Percentiles rank a stretch among this genome's conserved stretches.
phyloP scores from a whole-genome alignment of 164 flowering plant species.

The Annona squamosa region DNA sequence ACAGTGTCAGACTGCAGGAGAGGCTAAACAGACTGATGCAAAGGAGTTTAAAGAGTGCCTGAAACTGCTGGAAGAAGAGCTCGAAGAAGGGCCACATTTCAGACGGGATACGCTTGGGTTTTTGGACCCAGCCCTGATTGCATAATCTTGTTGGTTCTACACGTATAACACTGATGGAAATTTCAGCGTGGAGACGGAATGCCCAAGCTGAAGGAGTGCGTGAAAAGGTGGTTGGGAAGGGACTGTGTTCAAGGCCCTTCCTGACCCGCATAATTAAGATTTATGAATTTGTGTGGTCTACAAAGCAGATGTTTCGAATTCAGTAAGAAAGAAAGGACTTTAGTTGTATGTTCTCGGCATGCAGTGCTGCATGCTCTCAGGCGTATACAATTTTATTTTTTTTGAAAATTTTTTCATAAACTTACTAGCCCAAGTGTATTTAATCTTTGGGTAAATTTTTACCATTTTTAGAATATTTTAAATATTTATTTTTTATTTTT shows the following conservation, averaged over 20 bases:
- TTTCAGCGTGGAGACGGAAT: slow-evolving; percentile 14
- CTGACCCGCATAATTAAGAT: slow-evolving; percentile 8
- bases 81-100: slow-evolving; percentile 15
- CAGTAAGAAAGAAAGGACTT: slow-evolving; percentile 1
- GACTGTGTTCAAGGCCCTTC: slow-evolving; percentile 15
- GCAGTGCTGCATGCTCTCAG: too few species aligned
- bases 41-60: slow-evolving; percentile 11
- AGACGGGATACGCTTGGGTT: slow-evolving; percentile 15
- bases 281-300: slow-evolving; percentile 1
- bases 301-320: slow-evolving; percentile 8
- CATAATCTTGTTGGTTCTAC: slow-evolving; percentile 9
- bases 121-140: slow-evolving; percentile 8
- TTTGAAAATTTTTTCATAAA: too few species aligned
- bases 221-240: slow-evolving; percentile 15
- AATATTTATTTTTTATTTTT: too few species aligned
- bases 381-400: too few species aligned
- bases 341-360: too few species aligned
- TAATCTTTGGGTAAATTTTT: too few species aligned
- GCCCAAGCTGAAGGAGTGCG: slow-evolving; percentile 13
- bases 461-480: too few species aligned
- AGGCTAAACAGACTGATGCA: slow-evolving; percentile 9
- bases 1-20: slow-evolving; percentile 11
- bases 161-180: slow-evolving; percentile 9
- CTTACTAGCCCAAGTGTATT: too few species aligned
- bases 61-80: slow-evolving; percentile 16